Conservation (phyloP, 352 stramenopile species). For the Phytophthora hibernalis region DNA sequence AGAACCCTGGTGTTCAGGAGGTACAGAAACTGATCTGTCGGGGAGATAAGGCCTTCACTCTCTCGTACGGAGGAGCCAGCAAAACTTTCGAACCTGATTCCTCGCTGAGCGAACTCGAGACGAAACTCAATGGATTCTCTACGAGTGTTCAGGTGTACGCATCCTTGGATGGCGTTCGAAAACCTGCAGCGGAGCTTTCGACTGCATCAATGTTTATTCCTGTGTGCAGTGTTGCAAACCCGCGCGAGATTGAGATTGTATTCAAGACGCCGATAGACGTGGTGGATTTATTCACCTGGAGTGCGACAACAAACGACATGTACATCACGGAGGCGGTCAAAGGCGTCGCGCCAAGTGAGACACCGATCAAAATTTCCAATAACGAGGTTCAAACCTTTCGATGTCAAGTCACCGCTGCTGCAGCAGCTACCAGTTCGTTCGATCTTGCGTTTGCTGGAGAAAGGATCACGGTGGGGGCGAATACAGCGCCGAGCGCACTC, state of each 20-base stretch:
- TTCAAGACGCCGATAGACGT: conserved; percentile 67
- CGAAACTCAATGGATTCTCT: conserved; percentile 58
- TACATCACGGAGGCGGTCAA: conserved; percentile 69
- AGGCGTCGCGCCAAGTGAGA: conserved; percentile 42
- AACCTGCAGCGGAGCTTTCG: conserved; percentile 33
- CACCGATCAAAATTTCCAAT: conserved; percentile 59
- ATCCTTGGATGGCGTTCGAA: conserved; percentile 25
- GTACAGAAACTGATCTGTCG: conserved; percentile 69
- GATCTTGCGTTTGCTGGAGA: conserved; percentile 56
- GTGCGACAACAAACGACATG: conserved; percentile 60
- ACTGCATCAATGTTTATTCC: conserved; percentile 45
- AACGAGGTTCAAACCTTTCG: conserved; percentile 58
- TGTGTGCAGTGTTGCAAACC: conserved; percentile 66
- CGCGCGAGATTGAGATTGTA: conserved; percentile 56
- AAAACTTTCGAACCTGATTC: conserved; percentile 45
- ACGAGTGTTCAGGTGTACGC: conserved; percentile 57
- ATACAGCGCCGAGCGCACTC: conserved; percentile 42
- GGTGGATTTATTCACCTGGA: conserved; percentile 56
- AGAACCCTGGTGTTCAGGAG: conserved; percentile 77
- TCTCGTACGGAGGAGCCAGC: conserved; percentile 40
- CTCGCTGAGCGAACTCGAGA: conserved; percentile 59
- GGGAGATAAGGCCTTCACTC: conserved; percentile 52
- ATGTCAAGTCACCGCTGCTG: conserved; percentile 55
- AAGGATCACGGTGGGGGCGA: conserved; percentile 46
- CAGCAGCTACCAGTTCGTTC: conserved; percentile 45